Conservation (phyloP, 1,284 basidiomycete genomes). For the Polyporus tsugae region DNA sequence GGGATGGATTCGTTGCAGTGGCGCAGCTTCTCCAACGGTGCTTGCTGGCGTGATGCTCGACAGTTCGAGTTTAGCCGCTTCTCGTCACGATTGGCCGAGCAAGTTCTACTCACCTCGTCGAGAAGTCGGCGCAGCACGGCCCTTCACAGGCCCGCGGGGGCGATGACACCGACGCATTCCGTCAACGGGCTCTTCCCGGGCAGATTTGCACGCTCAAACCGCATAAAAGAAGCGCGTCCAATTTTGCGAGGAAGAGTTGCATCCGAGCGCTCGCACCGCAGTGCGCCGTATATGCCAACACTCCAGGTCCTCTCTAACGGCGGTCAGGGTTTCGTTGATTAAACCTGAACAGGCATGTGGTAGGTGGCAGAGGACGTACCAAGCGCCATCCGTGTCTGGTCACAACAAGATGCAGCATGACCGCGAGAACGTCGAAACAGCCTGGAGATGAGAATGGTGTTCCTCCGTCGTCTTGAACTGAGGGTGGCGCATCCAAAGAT, state of each 20-base stretch:
- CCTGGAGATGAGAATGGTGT: neutral
- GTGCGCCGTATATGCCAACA: no score
- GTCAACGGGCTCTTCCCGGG: neutral
- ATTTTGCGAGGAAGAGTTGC: neutral
- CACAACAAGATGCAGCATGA: neutral
- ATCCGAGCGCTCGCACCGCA: neutral
- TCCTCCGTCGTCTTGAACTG: neutral
- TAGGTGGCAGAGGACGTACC: neutral
- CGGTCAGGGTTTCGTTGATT: neutral
- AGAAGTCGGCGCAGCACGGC: neutral
- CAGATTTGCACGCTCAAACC: neutral
- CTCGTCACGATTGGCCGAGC: no score
- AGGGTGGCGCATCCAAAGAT: neutral
- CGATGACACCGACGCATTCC: neutral
- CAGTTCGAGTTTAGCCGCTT: no score
- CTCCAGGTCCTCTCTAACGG: neutral
- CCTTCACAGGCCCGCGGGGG: neutral
- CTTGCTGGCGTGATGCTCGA: no score
- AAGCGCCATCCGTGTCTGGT: neutral
- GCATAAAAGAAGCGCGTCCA: neutral
- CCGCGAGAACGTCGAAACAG: neutral
- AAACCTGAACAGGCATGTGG: neutral
- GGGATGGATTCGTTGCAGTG: no score
- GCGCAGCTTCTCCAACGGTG: no score
- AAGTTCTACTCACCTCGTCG: no score